phyloP scores from a whole-genome alignment of 345 rosid genomes.

The Acer campestre region DNA sequence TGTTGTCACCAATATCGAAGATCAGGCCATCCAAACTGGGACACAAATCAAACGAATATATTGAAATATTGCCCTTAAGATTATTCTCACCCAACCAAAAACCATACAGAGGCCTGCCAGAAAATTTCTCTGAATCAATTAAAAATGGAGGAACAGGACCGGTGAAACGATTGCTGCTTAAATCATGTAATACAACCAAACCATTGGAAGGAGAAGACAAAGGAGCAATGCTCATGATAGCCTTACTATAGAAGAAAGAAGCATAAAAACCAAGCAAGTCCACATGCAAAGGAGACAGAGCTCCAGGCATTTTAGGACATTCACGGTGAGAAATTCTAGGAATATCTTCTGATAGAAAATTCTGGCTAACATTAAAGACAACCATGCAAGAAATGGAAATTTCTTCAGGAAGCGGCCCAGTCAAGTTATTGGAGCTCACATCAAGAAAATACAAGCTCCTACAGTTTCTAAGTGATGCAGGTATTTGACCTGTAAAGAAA shows the following conservation, averaged over 20 bases:
- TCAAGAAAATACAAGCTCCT: constrained; percentile 46
- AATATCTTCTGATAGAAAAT: constrained; percentile 39
- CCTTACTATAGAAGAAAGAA: constrained; percentile 36
- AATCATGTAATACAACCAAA: constrained; percentile 43
- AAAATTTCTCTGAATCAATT: constrained; percentile 27
- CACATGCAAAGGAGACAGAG: constrained; percentile 2
- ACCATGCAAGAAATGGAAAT: constrained; percentile 45
- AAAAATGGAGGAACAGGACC: constrained; percentile 41
- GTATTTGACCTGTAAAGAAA: constrained; percentile 39
- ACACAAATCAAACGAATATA: constrained; percentile 44
- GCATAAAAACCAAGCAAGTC: constrained; percentile 36
- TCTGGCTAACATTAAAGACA: constrained; percentile 42
- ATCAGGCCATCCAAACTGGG: constrained; percentile 37
- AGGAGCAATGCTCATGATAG: constrained; percentile 16
- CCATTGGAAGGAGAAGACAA: constrained; percentile 20
- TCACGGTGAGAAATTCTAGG: constrained; percentile 30
- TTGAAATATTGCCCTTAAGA: constrained; percentile 38
- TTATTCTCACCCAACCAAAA: constrained; percentile 44
- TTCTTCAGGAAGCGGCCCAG: constrained; percentile 37
- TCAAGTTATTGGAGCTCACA: constrained; percentile 51
- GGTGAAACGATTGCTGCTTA: constrained; percentile 43
- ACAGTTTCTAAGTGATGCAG: constrained; percentile 31
- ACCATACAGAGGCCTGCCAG: constrained; percentile 40
- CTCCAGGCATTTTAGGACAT: constrained; percentile 26
- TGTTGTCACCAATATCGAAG: constrained; percentile 42